Base-by-base conservation (phyloP, 257 asterid genomes). In the Rubia yunnanensis region DNA sequence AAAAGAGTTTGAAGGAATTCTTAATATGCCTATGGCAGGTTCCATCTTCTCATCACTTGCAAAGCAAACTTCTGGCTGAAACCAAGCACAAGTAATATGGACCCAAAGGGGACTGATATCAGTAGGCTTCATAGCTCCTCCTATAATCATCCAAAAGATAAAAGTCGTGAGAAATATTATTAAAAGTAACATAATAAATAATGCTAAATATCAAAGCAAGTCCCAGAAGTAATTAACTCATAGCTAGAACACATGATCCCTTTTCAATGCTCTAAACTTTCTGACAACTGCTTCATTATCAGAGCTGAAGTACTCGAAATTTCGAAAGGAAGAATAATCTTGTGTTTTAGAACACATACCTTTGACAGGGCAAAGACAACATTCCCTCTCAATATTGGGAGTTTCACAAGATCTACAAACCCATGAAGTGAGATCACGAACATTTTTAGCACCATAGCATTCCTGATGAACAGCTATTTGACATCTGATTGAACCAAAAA, bases 381-480 rank as follows among this genome's bases (percentile, higher is more conserved):
- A 94, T 72, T 94, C 85, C 71, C 99, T 85, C 83, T 94, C 96
- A 63, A 90, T 80, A 55, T 88, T 86, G 70, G 98, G 99, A 60
- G 96, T 88, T 87, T 90, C 98, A n/a, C 99, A 94, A 54, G 96
- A 81, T 74, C 84, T 81, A 77, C 99, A 94, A 69, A 94, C 99
- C 99, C 99, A 94, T 63, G 98, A 88, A 76, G 99, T 88, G 75
- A 94, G 82, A 84, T 90, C 98, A 71, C 80, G 81, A 74, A 90
- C 95, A 74, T 94, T 82, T 75, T 92, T 83, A 66, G 98, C 99
- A 73, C 99, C 99, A 78, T 94, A 94, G 82, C 99, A 94, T 77
- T 90, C 99, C 83, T 94, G 98, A 85, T 94, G 99, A 56, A 94
- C 99, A 22, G 98, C 99, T 73, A 94, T 94, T 75, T 94, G 98